These are phyloP conservation scores for Barnettozyma sp. DNA, from an alignment of 805 yeast genomes.

Conservation along the genomic window DNA sequence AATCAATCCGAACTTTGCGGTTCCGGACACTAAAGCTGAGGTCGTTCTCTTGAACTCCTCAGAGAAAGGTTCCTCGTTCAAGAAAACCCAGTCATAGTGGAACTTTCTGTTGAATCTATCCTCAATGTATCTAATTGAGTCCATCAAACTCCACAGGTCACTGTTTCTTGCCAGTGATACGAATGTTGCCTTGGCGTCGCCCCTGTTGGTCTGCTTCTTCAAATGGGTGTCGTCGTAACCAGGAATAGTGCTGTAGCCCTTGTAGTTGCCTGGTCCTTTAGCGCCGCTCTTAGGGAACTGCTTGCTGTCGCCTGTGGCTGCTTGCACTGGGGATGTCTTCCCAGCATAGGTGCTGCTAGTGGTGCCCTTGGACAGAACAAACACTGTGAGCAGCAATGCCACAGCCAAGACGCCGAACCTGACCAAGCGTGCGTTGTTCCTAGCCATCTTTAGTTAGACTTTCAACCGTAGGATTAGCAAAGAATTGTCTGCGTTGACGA, in stretches of 20 bases:
- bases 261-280: slow-evolving; percentile 11
- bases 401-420: slow-evolving; percentile 23
- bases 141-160: slow-evolving; percentile 52
- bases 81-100: slow-evolving; percentile 74
- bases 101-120: slow-evolving; percentile 56
- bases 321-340: slow-evolving; percentile 4
- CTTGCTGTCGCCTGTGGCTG: slow-evolving; percentile 6
- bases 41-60: slow-evolving; percentile 47
- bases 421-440: slow-evolving; percentile 25
- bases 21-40: slow-evolving; percentile 48
- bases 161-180: slow-evolving; percentile 64
- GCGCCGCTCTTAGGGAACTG: slow-evolving; percentile 14
- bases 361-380: slow-evolving; percentile 25
- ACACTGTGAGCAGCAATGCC: slow-evolving; percentile 21
- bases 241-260: slow-evolving; percentile 9
- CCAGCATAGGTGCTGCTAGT: slow-evolving; percentile 20
- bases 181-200: slow-evolving; percentile 49
- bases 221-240: slow-evolving; percentile 15
- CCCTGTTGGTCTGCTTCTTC: slow-evolving; percentile 22
- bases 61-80: slow-evolving; percentile 62
- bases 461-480: background rate
- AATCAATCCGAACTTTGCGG: slow-evolving; percentile 54
- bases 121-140: slow-evolving; percentile 58
- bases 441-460: slow-evolving; percentile 19
- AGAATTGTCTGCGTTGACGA: background rate